Evolutionary conservation across 2,329 filamentous ascomycete genomes (phyloP).

Genomic region (Lomentospora prolificans): DNA sequence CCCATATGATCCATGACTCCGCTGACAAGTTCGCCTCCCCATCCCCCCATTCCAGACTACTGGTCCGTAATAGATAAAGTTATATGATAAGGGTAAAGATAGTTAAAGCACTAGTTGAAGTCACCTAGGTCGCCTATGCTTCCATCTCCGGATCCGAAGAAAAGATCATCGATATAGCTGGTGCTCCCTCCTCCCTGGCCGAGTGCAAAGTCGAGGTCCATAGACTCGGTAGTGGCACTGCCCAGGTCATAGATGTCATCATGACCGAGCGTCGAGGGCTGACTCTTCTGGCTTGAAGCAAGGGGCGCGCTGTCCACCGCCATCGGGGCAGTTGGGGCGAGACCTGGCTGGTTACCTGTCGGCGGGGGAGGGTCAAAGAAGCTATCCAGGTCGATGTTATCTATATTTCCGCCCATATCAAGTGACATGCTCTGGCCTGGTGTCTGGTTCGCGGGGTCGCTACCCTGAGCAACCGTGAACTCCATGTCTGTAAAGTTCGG

Average conservation of each 20-base stretch:
- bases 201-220: constrained; percentile 7
- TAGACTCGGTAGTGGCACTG: constrained; percentile 2
- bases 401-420: background rate
- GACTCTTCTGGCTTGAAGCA: background rate
- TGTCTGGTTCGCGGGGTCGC: constrained; percentile 17
- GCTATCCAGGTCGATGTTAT: constrained; percentile 6
- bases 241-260: constrained; percentile 6
- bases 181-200: constrained; percentile 2
- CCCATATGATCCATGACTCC: background rate
- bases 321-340: constrained; percentile 4
- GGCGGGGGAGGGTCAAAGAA: constrained; percentile 2
- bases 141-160: constrained; percentile 4
- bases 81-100: too few relatives aligned
- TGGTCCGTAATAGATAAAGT: background rate
- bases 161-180: constrained; percentile 6
- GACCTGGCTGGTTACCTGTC: background rate
- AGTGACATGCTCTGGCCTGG: constrained; percentile 19
- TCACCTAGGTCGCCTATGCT: constrained; percentile 6
- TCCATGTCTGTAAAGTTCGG: constrained; percentile 48
- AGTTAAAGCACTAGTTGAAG: background rate
- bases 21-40: background rate
- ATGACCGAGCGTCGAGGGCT: background rate
- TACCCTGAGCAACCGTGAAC: constrained; percentile 39
- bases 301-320: background rate
- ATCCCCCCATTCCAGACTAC: background rate